A percentile compares a stretch with the other conserved stretches of the same genome.
Evolutionary conservation across 2,329 filamentous ascomycete genomes (phyloP).

Genomic region (Trichoderma simmonsii): DNA sequence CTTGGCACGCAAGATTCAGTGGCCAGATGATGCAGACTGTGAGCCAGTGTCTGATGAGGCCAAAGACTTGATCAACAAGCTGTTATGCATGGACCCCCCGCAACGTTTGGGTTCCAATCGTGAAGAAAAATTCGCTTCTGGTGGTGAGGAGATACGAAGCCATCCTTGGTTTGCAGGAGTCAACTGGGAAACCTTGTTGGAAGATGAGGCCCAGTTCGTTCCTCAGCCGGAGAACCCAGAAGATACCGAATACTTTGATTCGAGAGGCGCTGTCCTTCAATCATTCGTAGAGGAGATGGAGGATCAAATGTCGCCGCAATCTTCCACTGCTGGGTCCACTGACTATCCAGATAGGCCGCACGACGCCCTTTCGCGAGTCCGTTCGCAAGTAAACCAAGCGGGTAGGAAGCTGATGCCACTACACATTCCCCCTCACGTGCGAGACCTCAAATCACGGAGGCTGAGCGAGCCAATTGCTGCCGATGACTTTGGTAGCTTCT

Average conservation of each 20-base stretch:
- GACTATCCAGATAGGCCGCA: slow-evolving; percentile 89
- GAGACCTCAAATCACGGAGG: slow-evolving; percentile 81
- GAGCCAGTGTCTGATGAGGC: slow-evolving; percentile 76
- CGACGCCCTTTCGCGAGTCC: slow-evolving; percentile 86
- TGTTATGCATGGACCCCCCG: slow-evolving; percentile 80
- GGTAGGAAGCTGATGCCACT: slow-evolving; percentile 93
- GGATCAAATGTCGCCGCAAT: slow-evolving; percentile 76
- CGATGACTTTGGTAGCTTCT: slow-evolving; percentile 94
- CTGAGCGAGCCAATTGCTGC: slow-evolving; percentile 84
- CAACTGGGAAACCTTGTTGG: slow-evolving; percentile 86
- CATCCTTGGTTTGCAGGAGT: slow-evolving; percentile 87
- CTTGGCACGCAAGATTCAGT: slow-evolving; percentile 80
- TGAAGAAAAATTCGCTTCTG: slow-evolving; percentile 75
- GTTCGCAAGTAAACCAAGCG: slow-evolving; percentile 78
- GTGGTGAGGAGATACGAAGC: slow-evolving; percentile 84
- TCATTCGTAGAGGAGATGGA: slow-evolving; percentile 93
- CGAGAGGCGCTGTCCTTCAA: slow-evolving; percentile 85
- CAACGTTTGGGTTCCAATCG: slow-evolving; percentile 82
- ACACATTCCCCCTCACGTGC: slow-evolving; percentile 93
- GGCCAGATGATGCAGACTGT: slow-evolving; percentile 80
- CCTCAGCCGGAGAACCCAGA: slow-evolving; percentile 90
- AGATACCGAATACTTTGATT: slow-evolving; percentile 96
- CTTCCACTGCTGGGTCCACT: slow-evolving; percentile 58
- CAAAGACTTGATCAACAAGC: slow-evolving; percentile 88
- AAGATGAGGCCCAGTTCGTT: slow-evolving; percentile 94